These are phyloP conservation scores for Neurospora sp. DNA, from an alignment of 2,329 filamentous ascomycete species.

Conservation along the genomic window DNA sequence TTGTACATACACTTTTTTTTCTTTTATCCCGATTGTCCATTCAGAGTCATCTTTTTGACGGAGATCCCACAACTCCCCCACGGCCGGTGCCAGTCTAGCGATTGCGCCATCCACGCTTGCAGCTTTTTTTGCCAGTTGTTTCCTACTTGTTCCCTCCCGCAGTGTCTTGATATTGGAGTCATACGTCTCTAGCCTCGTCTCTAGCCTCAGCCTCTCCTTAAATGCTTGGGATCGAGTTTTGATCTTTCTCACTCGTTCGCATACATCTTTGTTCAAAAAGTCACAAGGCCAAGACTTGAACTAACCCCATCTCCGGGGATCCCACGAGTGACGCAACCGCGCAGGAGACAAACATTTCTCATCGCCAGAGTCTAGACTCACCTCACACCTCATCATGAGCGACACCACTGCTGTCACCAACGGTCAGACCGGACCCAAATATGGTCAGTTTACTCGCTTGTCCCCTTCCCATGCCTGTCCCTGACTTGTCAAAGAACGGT, in stretches of 20 bases:
- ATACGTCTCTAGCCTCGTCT: not conserved
- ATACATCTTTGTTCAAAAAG: not conserved
- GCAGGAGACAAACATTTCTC: not conserved
- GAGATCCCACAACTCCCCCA: not conserved
- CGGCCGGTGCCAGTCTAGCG: constrained; percentile 5
- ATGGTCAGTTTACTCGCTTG: constrained; percentile 16
- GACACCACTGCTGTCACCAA: constrained; percentile 9
- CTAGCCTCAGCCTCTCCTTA: not conserved
- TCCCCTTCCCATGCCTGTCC: too few species aligned
- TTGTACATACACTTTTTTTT: not conserved
- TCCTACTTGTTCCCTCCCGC: not conserved
- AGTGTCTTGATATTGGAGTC: not conserved
- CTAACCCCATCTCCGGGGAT: not conserved
- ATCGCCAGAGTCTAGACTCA: not conserved
- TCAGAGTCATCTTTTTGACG: not conserved
- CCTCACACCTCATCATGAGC: not conserved
- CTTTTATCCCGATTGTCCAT: not conserved
- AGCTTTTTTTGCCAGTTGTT: not conserved
- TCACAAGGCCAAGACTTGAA: not conserved
- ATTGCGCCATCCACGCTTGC: constrained; percentile 20
- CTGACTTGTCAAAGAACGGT: constrained; percentile 28
- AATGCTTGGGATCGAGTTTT: not conserved
- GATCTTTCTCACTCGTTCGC: not conserved
- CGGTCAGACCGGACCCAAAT: constrained; percentile 11
- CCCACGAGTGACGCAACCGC: not conserved